These are phyloP conservation scores for Cutaneotrichosporon mucoides DNA, from an alignment of 1,284 basidiomycete genomes.

Conservation along the genomic window DNA sequence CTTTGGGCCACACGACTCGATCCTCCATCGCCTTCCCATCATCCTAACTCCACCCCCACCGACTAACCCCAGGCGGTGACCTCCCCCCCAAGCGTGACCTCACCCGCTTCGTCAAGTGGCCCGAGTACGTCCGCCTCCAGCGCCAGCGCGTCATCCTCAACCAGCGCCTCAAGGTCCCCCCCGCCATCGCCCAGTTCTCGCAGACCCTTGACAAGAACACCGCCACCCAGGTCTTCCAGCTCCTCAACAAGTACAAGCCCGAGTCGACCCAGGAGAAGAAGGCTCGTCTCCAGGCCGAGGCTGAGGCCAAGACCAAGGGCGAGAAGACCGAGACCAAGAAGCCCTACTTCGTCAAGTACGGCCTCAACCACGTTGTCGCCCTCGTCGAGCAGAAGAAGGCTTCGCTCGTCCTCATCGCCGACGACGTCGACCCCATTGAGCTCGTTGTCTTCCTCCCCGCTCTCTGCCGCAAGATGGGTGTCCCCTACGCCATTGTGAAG, in stretches of 20 bases:
- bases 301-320: slow-evolving; percentile 60
- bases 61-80: slow-evolving; percentile 69
- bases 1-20: not conserved
- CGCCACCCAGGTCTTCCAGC: slow-evolving; percentile 95
- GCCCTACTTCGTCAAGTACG: slow-evolving; percentile 93
- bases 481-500: slow-evolving; percentile 96
- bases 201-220: slow-evolving; percentile 99
- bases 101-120: slow-evolving; percentile 99
- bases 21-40: slow-evolving; percentile 3
- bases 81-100: slow-evolving; percentile 86
- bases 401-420: slow-evolving; percentile 90
- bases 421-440: slow-evolving; percentile 98
- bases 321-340: slow-evolving; percentile 71
- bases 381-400: slow-evolving; percentile 98
- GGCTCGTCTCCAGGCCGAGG: slow-evolving; percentile 80
- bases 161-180: slow-evolving; percentile 98
- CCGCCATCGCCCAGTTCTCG: slow-evolving; percentile 95
- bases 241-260: slow-evolving; percentile 81
- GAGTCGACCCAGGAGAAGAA: slow-evolving; percentile 92
- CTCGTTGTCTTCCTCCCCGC: slow-evolving; percentile 97
- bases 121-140: slow-evolving; percentile 96
- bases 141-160: slow-evolving; percentile 98
- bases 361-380: slow-evolving; percentile 93
- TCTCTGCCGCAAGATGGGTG: slow-evolving; percentile 98
- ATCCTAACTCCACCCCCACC: not conserved